Base-by-base conservation (phyloP, 176 grass and related monocot species). In the Typha latifolia region DNA sequence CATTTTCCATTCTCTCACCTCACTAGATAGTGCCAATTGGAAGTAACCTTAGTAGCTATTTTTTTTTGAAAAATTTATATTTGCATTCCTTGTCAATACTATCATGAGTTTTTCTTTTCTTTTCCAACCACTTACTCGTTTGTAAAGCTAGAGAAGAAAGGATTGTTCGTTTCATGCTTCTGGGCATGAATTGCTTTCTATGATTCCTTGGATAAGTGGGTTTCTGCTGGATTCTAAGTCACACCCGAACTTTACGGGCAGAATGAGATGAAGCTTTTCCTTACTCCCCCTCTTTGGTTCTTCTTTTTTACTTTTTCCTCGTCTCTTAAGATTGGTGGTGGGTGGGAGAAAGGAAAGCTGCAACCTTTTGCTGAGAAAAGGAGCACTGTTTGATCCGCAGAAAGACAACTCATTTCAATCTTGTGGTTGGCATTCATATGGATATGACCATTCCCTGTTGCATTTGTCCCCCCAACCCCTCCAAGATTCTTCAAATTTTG, bases 221-320 rank as follows among this genome's bases (percentile, higher is more conserved):
- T 49, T 55, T 55, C 77, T 62, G 71, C 70, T 82, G 78, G 81
- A 77, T 66, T 78, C 68, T 71, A 67, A 50, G 71, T 78, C 70
- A 84, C 74, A 34, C 9, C 80, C 84, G 74, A 78, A 71, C 67
- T 74, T 88, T 78, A 51, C 79, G 84, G 81, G 68, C 57, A 13
- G 61, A 74, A 71, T 83, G 71, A 62, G 23, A 23, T 65, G 48
- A 64, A 75, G 26, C 65, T 43, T 43, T 43, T 43, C 37, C 37
- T 43, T 43, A 43, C 37, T 43, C 37, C 37, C n/a, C 0, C 9
- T 43, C 37, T 43, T 43, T 43, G 37, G 37, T 10, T 43, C 37
- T 9, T 9, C 7, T 43, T 43, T 23, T 51, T 43, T 71, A 15
- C 50, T 43, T 29, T 29, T 29, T 43, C 37, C 9, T 43, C 37